Evolutionary conservation across 352 stramenopile species (phyloP).

Genomic region (Phytophthora rubi): DNA sequence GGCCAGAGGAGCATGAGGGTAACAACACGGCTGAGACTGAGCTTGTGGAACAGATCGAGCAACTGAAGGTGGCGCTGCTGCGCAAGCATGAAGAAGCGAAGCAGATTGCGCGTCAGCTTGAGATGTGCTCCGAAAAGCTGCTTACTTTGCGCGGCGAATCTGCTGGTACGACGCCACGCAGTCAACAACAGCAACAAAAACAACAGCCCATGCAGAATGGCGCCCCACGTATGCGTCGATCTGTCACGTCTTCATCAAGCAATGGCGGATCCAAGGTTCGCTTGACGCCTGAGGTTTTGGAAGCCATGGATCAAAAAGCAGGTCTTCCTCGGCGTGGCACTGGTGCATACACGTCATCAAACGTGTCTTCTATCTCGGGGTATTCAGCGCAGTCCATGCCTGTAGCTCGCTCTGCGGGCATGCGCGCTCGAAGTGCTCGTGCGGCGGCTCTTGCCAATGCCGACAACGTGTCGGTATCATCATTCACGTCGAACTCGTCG

Average conservation of each 20-base stretch:
- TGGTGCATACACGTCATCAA: slow-evolving; percentile 63
- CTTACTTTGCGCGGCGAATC: slow-evolving; percentile 42
- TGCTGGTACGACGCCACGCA: background rate
- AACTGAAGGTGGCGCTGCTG: slow-evolving; percentile 66
- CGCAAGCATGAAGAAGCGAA: slow-evolving; percentile 85
- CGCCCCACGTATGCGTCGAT: slow-evolving; percentile 11
- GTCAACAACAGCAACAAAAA: slow-evolving; percentile 13
- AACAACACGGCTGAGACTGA: slow-evolving; percentile 46
- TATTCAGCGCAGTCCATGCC: slow-evolving; percentile 59
- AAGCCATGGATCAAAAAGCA: slow-evolving; percentile 63
- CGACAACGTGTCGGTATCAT: slow-evolving; percentile 66
- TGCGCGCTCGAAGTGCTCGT: slow-evolving; percentile 45
- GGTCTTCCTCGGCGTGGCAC: slow-evolving; percentile 53
- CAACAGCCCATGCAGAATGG: slow-evolving; percentile 30
- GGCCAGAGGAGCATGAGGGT: slow-evolving; percentile 44
- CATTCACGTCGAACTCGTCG: slow-evolving; percentile 60
- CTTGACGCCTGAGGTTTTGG: slow-evolving; percentile 60
- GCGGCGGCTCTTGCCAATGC: slow-evolving; percentile 36
- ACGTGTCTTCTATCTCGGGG: slow-evolving; percentile 68
- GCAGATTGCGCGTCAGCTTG: slow-evolving; percentile 63
- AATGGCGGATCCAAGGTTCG: slow-evolving; percentile 46
- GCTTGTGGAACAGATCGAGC: slow-evolving; percentile 69
- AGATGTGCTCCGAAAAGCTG: slow-evolving; percentile 61
- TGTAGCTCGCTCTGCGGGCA: slow-evolving; percentile 31
- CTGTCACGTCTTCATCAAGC: slow-evolving; percentile 20